Evolutionary conservation across 1,139 yeast species (phyloP).

Genomic region (Kluyveromyces sp.): DNA sequence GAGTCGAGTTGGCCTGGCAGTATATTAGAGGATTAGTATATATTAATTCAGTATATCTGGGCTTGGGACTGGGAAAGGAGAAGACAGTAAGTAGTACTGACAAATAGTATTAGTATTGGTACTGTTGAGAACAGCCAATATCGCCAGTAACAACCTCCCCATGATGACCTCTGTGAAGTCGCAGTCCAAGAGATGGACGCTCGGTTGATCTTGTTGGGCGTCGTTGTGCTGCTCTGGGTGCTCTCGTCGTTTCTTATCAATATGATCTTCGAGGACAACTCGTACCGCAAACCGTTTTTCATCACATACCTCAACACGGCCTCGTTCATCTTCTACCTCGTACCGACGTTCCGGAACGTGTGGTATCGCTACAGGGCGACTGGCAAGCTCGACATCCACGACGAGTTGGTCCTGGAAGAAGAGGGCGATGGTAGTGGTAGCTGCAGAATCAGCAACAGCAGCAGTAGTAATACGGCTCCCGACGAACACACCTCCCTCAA

Average conservation of each 20-base stretch:
- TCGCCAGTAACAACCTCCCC: neutral
- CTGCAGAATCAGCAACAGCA: constrained; percentile 16
- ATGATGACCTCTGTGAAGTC: neutral
- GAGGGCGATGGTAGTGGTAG: constrained; percentile 17
- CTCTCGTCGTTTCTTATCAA: constrained; percentile 74
- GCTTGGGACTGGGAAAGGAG: too few species aligned
- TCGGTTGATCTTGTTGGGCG: constrained; percentile 59
- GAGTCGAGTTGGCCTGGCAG: too few species aligned
- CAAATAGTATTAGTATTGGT: neutral
- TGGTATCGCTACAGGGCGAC: constrained; percentile 23
- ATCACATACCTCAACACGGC: constrained; percentile 89
- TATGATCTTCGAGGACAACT: constrained; percentile 57
- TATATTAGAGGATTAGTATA: too few species aligned
- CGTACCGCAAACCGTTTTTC: constrained; percentile 87
- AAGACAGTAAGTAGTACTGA: too few species aligned
- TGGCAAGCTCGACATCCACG: constrained; percentile 27
- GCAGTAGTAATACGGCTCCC: constrained; percentile 20
- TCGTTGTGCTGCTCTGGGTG: constrained; percentile 85
- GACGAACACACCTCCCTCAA: constrained; percentile 4
- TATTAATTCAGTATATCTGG: too few species aligned
- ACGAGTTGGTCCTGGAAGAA: constrained; percentile 23
- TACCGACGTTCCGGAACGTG: constrained; percentile 46
- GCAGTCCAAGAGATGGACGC: constrained; percentile 43
- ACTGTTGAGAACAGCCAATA: neutral
- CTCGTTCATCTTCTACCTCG: constrained; percentile 66